Percentiles rank a stretch among this genome's conserved stretches.
phyloP scores from a whole-genome alignment of 2,329 filamentous ascomycete genomes.

The Aspergillus sp. region DNA sequence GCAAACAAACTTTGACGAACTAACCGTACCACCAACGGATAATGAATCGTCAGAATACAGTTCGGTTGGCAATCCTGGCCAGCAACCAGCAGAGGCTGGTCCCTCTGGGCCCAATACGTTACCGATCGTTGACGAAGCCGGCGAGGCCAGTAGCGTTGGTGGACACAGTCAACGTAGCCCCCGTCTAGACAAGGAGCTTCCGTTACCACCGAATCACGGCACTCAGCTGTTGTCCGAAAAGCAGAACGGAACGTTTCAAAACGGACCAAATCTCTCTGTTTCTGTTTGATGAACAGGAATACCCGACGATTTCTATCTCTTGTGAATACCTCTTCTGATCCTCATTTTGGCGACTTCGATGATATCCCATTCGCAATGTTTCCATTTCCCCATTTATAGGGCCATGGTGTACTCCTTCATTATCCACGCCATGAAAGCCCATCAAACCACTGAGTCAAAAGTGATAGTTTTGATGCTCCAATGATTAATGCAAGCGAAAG shows the following conservation, averaged over 20 bases:
- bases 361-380: conserved; percentile 22
- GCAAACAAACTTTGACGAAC: conserved; percentile 48
- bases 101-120: conserved; percentile 58
- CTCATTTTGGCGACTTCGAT: conserved; percentile 18
- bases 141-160: conserved; percentile 69
- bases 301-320: neutral
- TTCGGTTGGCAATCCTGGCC: conserved; percentile 59
- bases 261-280: conserved; percentile 5
- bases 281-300: conserved; percentile 7
- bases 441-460: conserved; percentile 13
- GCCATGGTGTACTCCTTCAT: conserved; percentile 13
- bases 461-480: conserved; percentile 30
- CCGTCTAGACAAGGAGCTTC: conserved; percentile 31
- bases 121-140: conserved; percentile 88
- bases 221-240: conserved; percentile 21
- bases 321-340: conserved; percentile 1
- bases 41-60: conserved; percentile 61
- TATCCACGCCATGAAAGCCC: conserved; percentile 18
- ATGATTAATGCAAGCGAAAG: conserved; percentile 33
- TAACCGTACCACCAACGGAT: conserved; percentile 61
- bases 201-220: conserved; percentile 24
- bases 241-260: conserved; percentile 22
- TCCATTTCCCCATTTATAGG: conserved; percentile 15
- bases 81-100: conserved; percentile 58
- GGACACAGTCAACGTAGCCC: conserved; percentile 57